Base-by-base conservation (phyloP, 2,329 filamentous ascomycete genomes). In the Coniochaeta ligniaria region DNA sequence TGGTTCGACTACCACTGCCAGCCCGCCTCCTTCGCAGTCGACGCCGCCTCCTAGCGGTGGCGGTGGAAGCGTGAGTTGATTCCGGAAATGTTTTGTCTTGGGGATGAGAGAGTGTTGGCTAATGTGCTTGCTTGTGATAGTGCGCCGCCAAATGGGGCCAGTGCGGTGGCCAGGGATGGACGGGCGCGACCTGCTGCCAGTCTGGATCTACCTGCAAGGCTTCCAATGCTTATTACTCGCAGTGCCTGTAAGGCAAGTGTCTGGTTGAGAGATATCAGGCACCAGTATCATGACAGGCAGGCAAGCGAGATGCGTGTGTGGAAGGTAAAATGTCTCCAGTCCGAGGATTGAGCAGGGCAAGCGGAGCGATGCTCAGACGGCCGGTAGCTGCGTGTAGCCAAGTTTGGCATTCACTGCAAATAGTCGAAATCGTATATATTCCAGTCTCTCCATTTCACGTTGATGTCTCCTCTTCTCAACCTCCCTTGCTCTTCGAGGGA, bases 151-250 rank as follows among this genome's bases (percentile, higher is more conserved):
- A 65, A 24, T 74, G 66, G 59, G 73, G 66, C 8, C 72, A 74
- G 62, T 75, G 72, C 60, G 73, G 72, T 58, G 72, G 73, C 8
- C 60, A 65, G 36, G 71, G 70, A 31, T 74, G 67, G 67, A 67
- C 55, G 9, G 72, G 73, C 31, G 35, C 72, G 14, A 71, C 63
- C 3, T 74, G 72, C 68, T 74, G 72, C 65, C 60, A 65, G 36
- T 69, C 69, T 26, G 71, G 72, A 8, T 63, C 65, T 8, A 70
- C 68, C 17, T 75, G 72, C 67, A 63, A 67, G 59, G 60, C 59
- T 35, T 54, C 61, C 6, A 75, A 74, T 64, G 61, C 69, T 57
- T 73, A 67, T 63, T 73, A 72, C 60, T 71, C 69, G 11, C 68
- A 70, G 61, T 68, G 71, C 62, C 60, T 65, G 52, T 68, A 64